Evolutionary conservation across 1,284 basidiomycete genomes (phyloP), one percentile per base, ranked within the genome.

Genomic region (Coriolopsis trogii): DNA sequence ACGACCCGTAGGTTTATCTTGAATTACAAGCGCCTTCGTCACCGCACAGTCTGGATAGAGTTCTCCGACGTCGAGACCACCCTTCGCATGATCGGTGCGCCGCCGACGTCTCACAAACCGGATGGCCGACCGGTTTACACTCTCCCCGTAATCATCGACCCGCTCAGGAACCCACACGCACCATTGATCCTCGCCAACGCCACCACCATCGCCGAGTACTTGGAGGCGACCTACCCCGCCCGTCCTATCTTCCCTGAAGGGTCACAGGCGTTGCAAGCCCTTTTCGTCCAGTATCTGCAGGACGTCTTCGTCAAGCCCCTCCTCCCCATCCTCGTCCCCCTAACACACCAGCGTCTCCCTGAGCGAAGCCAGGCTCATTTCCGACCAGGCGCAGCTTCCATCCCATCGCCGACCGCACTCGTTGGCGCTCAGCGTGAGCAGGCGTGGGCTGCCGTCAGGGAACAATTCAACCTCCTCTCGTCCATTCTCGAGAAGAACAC

Each of bases 211-310:
- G 82, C 82, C 3, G 87, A 89, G 59, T 87, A 87, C 60, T 77
- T 88, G n/a, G 87, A 89, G 61, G 67, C 72, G 10, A 70, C 77
- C 2, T 87, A 86, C 58, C 87, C 86, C 1, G 84, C 84, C 0
- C 79, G 85, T 4, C 81, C 84, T 1, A 76, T 88, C 8, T 82
- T 84, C 58, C 86, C 87, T 0, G 82, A 85, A 36, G 86, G 86
- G 10, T 77, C 85, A 0, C 77, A 82, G 6, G 84, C 85, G 0
- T 66, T 89, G 38, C 86, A 88, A 55, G 73, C 76, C 3, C 72
- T 87, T 21, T 89, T 87, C 62, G 86, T 85, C 7, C 83, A 87
- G 63, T 85, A 84, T 65, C 72, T 88, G 46, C 78, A 85, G 55
- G 84, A 87, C 41, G 73, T 81, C 9, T 82, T 88, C 58, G 75